A percentile compares a stretch with the other conserved stretches of the same genome.
Evolutionary conservation across 345 rosid species (phyloP).

Genomic region (Diplotaxis tenuifolia): DNA sequence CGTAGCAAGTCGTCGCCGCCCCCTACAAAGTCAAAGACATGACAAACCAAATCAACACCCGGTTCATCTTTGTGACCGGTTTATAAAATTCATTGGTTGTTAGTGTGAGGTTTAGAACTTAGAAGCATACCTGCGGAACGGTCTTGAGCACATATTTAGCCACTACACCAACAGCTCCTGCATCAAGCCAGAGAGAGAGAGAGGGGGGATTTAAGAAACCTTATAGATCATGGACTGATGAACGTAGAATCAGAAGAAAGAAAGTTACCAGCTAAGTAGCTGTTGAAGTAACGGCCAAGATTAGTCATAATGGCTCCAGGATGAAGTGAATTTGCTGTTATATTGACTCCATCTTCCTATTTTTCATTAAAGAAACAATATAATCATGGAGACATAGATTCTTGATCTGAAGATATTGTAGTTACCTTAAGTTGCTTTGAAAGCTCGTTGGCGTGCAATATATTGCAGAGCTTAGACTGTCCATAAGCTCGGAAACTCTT

Average conservation of each 20-base stretch:
- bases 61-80: no score
- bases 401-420: not conserved
- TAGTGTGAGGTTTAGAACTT: no score
- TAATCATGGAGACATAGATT: not conserved
- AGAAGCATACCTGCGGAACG: conserved; percentile 35
- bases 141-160: conserved; percentile 30
- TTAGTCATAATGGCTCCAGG: conserved; percentile 63
- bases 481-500: conserved; percentile 47
- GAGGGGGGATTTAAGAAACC: no score
- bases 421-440: conserved; percentile 47
- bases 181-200: not conserved
- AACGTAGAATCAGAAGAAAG: not conserved
- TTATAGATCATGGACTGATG: not conserved
- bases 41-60: not conserved
- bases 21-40: conserved; percentile 41
- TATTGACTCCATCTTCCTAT: conserved; percentile 60
- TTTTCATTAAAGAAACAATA: no score
- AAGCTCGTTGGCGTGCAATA: conserved; percentile 46
- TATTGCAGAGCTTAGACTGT: conserved; percentile 49
- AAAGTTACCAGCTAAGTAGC: conserved; percentile 41
- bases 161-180: conserved; percentile 35
- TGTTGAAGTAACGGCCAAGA: conserved; percentile 40
- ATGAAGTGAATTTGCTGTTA: conserved; percentile 69
- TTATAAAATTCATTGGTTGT: no score
- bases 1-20: conserved; percentile 75